Conservation (phyloP, 306 rosid species). For the Potentilla sterilis region DNA sequence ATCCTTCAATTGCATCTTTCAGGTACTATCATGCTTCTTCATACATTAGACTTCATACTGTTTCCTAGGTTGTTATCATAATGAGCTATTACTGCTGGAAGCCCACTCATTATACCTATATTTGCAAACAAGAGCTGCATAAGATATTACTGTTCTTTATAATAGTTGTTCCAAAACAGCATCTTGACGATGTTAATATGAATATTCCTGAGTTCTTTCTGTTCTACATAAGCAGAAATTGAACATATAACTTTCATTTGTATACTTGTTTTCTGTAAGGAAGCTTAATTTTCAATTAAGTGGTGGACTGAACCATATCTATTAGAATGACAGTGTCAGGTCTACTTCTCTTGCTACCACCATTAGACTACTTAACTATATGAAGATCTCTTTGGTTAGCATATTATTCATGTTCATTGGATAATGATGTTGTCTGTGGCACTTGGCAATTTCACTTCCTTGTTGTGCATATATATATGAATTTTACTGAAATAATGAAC, state of each 20-base stretch:
- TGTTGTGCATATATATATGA: not conserved
- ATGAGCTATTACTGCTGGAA: not conserved
- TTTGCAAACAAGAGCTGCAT: not conserved
- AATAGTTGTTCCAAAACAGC: not conserved
- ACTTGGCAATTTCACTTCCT: not conserved
- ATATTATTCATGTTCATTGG: not conserved
- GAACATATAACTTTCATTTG: not conserved
- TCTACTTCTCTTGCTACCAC: not conserved
- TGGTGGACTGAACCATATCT: not conserved
- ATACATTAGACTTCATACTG: not conserved
- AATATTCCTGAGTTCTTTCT: not conserved
- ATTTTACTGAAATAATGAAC: not conserved
- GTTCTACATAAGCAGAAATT: not conserved
- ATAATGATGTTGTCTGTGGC: not conserved
- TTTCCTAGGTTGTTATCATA: not conserved
- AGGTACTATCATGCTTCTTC: not conserved
- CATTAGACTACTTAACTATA: not conserved
- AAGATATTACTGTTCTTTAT: not conserved
- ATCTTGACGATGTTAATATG: not conserved
- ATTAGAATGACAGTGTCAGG: not conserved
- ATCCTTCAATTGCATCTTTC: not conserved
- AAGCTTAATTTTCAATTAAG: not conserved
- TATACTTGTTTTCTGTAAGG: not conserved
- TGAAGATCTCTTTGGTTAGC: not conserved
- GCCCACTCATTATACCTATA: not conserved